Evolutionary conservation across 148 eudicot genomes (phyloP).

Genomic region (Selenicereus undatus): DNA sequence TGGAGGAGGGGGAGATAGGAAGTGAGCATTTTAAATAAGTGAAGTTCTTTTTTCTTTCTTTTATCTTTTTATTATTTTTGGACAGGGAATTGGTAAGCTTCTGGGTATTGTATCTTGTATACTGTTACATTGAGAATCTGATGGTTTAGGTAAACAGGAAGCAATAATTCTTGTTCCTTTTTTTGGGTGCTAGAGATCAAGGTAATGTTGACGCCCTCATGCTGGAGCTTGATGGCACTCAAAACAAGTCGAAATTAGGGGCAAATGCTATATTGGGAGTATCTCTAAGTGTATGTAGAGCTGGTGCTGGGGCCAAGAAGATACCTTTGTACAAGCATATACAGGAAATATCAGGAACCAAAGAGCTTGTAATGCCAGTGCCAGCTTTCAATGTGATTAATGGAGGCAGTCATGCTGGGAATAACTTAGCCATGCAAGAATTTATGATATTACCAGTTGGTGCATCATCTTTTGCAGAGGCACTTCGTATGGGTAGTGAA

Average conservation of each 20-base stretch:
- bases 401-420: conserved; percentile 99
- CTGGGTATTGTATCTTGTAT: neutral
- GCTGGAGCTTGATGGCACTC: conserved; percentile 94
- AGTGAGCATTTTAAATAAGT: neutral
- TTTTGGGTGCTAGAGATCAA: conserved; percentile 53
- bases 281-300: conserved; percentile 90
- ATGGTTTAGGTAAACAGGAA: conserved; percentile 3
- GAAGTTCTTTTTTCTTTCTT: neutral
- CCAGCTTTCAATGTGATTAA: conserved; percentile 99
- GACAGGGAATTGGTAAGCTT: neutral
- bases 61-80: neutral
- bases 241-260: conserved; percentile 85
- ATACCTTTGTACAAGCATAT: conserved; percentile 92
- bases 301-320: conserved; percentile 93
- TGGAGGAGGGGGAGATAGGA: neutral
- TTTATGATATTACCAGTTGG: conserved; percentile 96
- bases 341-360: conserved; percentile 86
- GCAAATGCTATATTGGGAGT: conserved; percentile 97
- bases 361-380: conserved; percentile 99
- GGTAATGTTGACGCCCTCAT: conserved; percentile 70
- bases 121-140: neutral
- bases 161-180: neutral
- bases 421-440: conserved; percentile 98
- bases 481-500: conserved; percentile 96
- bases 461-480: conserved; percentile 86